phyloP scores from a whole-genome alignment of 129 eudicot genomes.

The Saussurea involucrata region DNA sequence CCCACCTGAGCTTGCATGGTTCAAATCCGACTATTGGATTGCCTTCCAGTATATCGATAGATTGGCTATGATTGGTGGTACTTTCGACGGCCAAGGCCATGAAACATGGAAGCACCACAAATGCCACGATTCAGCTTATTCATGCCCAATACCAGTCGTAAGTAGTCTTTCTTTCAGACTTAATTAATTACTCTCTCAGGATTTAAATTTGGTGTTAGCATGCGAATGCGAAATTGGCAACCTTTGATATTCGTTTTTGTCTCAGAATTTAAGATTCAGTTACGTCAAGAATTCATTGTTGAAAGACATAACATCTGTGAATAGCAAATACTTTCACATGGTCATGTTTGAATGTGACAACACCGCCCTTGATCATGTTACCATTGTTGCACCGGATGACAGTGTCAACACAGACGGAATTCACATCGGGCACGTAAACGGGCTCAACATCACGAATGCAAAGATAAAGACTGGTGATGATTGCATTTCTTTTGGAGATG shows the following conservation, averaged over 20 bases:
- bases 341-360: conserved; percentile 21
- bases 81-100: conserved; percentile 50
- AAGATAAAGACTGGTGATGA: conserved; percentile 52
- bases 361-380: conserved; percentile 19
- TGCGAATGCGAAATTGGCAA: neutral
- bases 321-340: conserved; percentile 52
- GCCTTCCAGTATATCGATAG: conserved; percentile 18
- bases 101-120: conserved; percentile 10
- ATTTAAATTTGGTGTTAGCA: neutral
- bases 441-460: conserved; percentile 26
- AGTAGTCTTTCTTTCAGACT: neutral
- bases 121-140: neutral
- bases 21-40: conserved; percentile 31
- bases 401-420: conserved; percentile 67
- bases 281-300: conserved; percentile 26
- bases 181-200: no score
- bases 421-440: conserved; percentile 32
- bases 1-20: conserved; percentile 25
- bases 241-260: neutral
- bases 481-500: conserved; percentile 69
- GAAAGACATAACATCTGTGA: conserved; percentile 29
- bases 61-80: conserved; percentile 41
- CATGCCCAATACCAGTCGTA: conserved; percentile 19
- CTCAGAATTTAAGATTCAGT: conserved; percentile 37
- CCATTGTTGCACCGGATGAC: conserved; percentile 33